Conservation (phyloP, 257 asterid species). For the Solanum arcanum region DNA sequence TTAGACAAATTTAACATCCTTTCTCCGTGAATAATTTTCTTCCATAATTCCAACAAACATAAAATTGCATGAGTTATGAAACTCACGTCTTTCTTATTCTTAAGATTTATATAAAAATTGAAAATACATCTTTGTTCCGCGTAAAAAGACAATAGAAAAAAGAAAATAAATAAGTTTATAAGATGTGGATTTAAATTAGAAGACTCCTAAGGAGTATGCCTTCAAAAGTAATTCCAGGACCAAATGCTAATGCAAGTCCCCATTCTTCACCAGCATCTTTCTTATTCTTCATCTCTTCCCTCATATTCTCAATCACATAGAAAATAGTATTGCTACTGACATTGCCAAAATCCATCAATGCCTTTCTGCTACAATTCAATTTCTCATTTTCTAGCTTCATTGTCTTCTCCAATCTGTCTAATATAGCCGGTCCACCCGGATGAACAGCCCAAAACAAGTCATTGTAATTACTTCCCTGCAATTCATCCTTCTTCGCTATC, state of each 20-base stretch:
- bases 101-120: not conserved
- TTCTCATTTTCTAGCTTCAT: conserved; percentile 35
- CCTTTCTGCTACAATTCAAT: conserved; percentile 75
- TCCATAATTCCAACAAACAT: not conserved
- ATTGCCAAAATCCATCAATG: conserved; percentile 79
- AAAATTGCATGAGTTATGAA: not conserved
- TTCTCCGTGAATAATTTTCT: not conserved
- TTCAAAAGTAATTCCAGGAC: conserved; percentile 89
- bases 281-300: conserved; percentile 49
- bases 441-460: conserved; percentile 95
- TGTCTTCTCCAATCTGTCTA: conserved; percentile 55
- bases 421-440: conserved; percentile 90
- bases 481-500: conserved; percentile 17
- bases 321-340: conserved; percentile 84
- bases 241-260: conserved; percentile 88
- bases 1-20: not conserved
- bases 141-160: not conserved
- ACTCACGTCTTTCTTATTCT: not conserved
- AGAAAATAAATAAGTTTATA: not conserved
- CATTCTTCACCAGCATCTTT: conserved; percentile 46
- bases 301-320: conserved; percentile 79
- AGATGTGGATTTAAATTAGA: conserved; percentile 1
- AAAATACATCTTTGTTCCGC: not conserved
- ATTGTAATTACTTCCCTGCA: conserved; percentile 17
- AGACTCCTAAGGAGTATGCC: conserved; percentile 79